A percentile compares a stretch with the other conserved stretches of the same genome.
Evolutionary conservation across 192 early-diverging fungal species (phyloP).

Genomic region (Thoreauomyces humboldtii): DNA sequence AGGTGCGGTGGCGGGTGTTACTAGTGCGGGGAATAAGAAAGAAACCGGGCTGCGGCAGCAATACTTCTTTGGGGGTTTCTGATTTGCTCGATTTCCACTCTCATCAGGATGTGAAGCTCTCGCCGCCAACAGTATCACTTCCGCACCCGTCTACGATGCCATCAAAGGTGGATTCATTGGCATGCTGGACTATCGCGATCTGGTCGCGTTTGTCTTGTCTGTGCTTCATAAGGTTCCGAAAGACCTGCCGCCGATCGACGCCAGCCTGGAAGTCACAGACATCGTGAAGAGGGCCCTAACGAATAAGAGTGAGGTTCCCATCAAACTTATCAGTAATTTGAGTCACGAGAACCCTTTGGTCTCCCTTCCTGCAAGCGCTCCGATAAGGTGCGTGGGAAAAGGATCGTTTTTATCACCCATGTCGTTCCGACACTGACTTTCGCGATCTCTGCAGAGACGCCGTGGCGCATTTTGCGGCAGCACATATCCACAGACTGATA

Average conservation of each 20-base stretch:
- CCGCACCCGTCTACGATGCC: conserved; percentile 48
- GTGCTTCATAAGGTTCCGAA: conserved; percentile 47
- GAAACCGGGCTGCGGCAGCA: no score
- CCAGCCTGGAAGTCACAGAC: conserved; percentile 45
- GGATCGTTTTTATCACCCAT: no score
- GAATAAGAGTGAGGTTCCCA: conserved; percentile 38
- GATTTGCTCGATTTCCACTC: no score
- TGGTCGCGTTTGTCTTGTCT: conserved; percentile 46
- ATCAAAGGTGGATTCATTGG: conserved; percentile 45
- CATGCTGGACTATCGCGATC: conserved; percentile 54
- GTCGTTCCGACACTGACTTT: no score
- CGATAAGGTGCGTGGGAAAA: not conserved
- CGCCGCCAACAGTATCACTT: conserved; percentile 44
- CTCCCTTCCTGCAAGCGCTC: conserved; percentile 18
- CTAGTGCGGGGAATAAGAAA: no score
- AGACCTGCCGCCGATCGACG: conserved; percentile 18
- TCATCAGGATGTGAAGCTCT: conserved; percentile 42
- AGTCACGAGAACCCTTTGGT: conserved; percentile 46
- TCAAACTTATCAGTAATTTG: conserved; percentile 48
- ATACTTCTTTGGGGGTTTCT: no score
- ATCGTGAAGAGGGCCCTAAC: conserved; percentile 43
- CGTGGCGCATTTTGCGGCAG: conserved; percentile 35
- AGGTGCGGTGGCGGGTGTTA: no score
- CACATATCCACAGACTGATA: conserved; percentile 41
- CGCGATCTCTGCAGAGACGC: not conserved